Conservation (phyloP, 768 basidiomycete genomes). For the Mycena filopes region DNA sequence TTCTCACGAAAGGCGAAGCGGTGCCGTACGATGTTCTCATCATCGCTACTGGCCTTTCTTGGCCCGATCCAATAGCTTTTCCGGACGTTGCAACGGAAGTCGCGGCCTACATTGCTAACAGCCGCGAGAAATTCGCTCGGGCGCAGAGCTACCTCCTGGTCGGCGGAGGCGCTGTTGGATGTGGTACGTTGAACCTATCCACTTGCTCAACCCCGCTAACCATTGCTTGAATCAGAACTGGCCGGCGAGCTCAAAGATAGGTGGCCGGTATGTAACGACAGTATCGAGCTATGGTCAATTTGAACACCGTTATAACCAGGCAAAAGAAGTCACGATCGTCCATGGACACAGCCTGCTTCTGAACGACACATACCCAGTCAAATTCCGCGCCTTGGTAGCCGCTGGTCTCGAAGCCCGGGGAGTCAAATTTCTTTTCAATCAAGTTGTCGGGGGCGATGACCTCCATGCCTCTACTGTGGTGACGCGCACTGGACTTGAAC, state of each 20-base stretch:
- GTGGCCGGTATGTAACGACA: slow-evolving; percentile 21
- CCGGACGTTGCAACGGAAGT: slow-evolving; percentile 48
- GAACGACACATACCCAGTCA: slow-evolving; percentile 54
- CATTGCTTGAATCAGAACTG: slow-evolving; percentile 34
- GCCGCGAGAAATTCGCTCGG: slow-evolving; percentile 47
- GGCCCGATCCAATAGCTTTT: slow-evolving; percentile 60
- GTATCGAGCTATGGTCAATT: neutral
- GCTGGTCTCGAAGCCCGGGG: slow-evolving; percentile 45
- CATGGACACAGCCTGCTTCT: slow-evolving; percentile 55
- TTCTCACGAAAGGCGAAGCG: slow-evolving; percentile 59
- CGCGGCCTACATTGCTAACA: slow-evolving; percentile 40
- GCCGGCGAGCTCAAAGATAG: slow-evolving; percentile 37
- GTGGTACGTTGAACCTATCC: too few relatives aligned
- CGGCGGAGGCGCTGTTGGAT: slow-evolving; percentile 67
- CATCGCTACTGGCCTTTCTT: slow-evolving; percentile 66
- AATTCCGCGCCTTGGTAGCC: slow-evolving; percentile 53
- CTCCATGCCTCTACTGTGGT: slow-evolving; percentile 43
- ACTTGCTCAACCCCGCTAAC: too few relatives aligned
- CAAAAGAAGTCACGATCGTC: slow-evolving; percentile 55
- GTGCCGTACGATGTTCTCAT: slow-evolving; percentile 67
- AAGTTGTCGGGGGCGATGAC: slow-evolving; percentile 47
- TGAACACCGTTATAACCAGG: neutral
- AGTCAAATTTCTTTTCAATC: slow-evolving; percentile 48
- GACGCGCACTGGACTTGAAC: slow-evolving; percentile 49
- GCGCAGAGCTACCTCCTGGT: slow-evolving; percentile 61